Conservation (phyloP, 495 filamentous ascomycete genomes). For the Astrothelium macrocarpum region DNA sequence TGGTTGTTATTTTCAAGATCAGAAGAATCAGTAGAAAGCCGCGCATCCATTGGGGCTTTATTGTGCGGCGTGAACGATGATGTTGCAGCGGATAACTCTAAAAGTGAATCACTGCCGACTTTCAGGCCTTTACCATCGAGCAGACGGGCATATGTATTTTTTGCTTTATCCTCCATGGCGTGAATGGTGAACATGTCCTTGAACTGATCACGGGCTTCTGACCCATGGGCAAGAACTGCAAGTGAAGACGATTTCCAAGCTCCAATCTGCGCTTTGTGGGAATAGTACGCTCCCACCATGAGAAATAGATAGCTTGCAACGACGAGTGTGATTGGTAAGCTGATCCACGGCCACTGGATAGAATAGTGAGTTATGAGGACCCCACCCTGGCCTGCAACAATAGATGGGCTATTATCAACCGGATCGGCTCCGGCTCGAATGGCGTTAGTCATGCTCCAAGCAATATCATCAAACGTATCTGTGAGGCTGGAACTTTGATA, state of each 20-base stretch:
- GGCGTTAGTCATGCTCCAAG: neutral
- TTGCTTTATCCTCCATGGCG: neutral
- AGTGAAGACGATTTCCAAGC: neutral
- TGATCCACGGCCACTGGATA: constrained; percentile 5
- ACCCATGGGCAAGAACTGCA: neutral
- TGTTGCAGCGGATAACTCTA: no score
- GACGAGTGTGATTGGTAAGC: neutral
- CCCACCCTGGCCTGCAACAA: neutral
- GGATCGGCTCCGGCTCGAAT: neutral
- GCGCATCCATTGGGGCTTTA: no score
- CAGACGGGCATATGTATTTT: neutral
- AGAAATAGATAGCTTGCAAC: neutral
- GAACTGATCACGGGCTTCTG: neutral
- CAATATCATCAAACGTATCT: neutral
- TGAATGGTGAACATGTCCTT: neutral
- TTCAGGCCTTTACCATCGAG: neutral
- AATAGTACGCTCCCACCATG: neutral
- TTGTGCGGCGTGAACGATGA: no score
- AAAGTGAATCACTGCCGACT: no score
- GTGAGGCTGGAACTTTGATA: neutral
- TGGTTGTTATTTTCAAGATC: no score
- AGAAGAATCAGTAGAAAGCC: no score
- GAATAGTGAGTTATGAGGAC: neutral
- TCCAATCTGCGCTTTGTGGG: neutral
- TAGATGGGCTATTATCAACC: neutral